phyloP scores from a whole-genome alignment of 208 protist genomes.

The Acanthamoeba comandoni region DNA sequence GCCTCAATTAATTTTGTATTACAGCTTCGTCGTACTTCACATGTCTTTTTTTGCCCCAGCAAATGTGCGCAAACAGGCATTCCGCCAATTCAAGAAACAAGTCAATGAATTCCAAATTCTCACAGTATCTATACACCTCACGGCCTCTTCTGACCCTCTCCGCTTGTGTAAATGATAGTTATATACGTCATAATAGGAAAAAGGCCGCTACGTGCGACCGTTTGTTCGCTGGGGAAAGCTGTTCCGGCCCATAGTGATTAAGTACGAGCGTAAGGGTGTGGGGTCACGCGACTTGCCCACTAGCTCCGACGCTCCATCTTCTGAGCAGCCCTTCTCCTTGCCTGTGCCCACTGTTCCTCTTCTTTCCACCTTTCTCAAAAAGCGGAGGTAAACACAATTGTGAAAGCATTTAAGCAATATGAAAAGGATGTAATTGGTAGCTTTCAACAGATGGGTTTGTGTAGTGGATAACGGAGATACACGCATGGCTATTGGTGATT shows the following conservation, averaged over 20 bases:
- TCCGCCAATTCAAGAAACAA: conserved; percentile 49
- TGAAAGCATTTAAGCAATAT: neutral
- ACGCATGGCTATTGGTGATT: neutral
- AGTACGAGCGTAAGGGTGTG: conserved; percentile 61
- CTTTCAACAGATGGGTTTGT: neutral
- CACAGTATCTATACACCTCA: no score
- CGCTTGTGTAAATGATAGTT: no score
- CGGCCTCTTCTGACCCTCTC: no score
- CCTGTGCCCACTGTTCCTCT: conserved; percentile 40
- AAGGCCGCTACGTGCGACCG: neutral
- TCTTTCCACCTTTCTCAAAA: conserved; percentile 25
- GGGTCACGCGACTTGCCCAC: neutral
- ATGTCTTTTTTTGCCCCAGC: conserved; percentile 55
- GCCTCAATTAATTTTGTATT: no score
- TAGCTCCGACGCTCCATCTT: conserved; percentile 10
- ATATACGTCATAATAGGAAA: no score
- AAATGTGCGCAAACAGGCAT: neutral
- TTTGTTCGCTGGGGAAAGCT: conserved; percentile 67
- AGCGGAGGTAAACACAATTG: neutral
- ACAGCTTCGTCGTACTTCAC: conserved; percentile 64
- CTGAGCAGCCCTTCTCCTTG: neutral
- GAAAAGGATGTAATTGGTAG: neutral
- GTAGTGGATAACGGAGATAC: conserved; percentile 8
- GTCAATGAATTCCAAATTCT: conserved; percentile 27
- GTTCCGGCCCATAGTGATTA: conserved; percentile 67